Evolutionary conservation across 805 yeast genomes (phyloP), one percentile per base, ranked within the genome.

Genomic region (Ogataea corticis): DNA sequence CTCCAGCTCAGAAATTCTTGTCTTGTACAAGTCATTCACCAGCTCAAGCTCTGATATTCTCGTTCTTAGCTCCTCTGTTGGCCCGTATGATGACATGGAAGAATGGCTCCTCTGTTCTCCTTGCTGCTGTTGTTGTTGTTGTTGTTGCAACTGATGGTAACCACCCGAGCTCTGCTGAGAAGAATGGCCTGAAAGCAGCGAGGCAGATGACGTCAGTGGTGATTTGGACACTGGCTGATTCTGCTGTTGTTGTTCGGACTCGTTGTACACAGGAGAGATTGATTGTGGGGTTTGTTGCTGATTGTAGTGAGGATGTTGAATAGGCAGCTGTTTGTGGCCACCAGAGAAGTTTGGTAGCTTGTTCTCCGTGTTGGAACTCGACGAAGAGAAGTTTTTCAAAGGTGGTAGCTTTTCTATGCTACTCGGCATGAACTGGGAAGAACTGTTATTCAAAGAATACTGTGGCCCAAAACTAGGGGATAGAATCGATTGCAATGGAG

Each of bases 11-110:
- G 77, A 72, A 35, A 92, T 87, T 54, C 96, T 79, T 6, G 92
- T 79, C 55, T 87, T 79, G 70, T 89, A 87, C 47, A 92, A 69
- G 61, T 91, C 97, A 57, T 90, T 91, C 33, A 92, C 96, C 34
- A 91, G 72, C 63, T 92, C 98, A 50, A 92, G 75, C 63, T 92
- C 98, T 11, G 86, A 80, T 17, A 91, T 87, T 47, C 95, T 74
- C 0, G 96, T 87, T 52, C 80, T 79, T 51, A 91, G 68, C 42
- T 65, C 70, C 23, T 62, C 63, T 31, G 49, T 42, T 14, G 49
- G 29, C 2, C 35, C 33, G 17, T 45, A 39, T 9, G 45, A 25
- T 14, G 52, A 45, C 18, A 37, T 29, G n/a, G 54, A 42, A 4
- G 57, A 47, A 35, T 48, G 42, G 28, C 48, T 46, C 45, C 52